Conservation (phyloP, 768 basidiomycete species). For the Boletus reticulatus region DNA sequence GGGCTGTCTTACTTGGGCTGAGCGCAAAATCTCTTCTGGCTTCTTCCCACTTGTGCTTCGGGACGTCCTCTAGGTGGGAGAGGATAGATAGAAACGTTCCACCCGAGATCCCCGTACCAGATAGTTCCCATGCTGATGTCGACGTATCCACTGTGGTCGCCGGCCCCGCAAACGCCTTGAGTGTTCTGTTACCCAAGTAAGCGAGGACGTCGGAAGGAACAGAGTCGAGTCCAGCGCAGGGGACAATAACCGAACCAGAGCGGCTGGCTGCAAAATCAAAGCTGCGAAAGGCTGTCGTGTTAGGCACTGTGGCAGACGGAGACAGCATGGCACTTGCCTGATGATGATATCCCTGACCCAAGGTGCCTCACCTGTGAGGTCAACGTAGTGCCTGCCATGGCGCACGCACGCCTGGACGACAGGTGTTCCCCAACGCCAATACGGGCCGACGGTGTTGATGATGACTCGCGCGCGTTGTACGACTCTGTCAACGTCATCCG, state of each 20-base stretch:
- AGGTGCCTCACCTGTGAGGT: constrained; percentile 71
- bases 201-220: constrained; percentile 71
- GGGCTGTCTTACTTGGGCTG: constrained; percentile 38
- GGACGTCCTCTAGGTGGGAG: constrained; percentile 31
- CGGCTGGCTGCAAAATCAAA: constrained; percentile 71
- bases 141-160: constrained; percentile 50
- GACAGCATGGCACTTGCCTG: constrained; percentile 39
- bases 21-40: constrained; percentile 38
- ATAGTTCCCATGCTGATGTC: constrained; percentile 44
- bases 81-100: constrained; percentile 37
- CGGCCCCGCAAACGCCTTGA: constrained; percentile 47
- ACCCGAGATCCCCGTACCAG: constrained; percentile 35
- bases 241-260: constrained; percentile 73
- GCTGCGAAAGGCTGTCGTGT: constrained; percentile 36
- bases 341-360: constrained; percentile 66
- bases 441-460: constrained; percentile 78
- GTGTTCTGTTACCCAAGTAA: constrained; percentile 65
- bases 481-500: constrained; percentile 49
- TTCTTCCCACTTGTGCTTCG: constrained; percentile 28
- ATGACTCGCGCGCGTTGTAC: constrained; percentile 64
- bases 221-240: constrained; percentile 76
- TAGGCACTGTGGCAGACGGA: constrained; percentile 4
- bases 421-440: constrained; percentile 65
- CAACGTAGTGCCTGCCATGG: constrained; percentile 80
- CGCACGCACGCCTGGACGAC: constrained; percentile 78